phyloP scores from a whole-genome alignment of 1,284 basidiomycete genomes.

The Fomitopsis palustris region DNA sequence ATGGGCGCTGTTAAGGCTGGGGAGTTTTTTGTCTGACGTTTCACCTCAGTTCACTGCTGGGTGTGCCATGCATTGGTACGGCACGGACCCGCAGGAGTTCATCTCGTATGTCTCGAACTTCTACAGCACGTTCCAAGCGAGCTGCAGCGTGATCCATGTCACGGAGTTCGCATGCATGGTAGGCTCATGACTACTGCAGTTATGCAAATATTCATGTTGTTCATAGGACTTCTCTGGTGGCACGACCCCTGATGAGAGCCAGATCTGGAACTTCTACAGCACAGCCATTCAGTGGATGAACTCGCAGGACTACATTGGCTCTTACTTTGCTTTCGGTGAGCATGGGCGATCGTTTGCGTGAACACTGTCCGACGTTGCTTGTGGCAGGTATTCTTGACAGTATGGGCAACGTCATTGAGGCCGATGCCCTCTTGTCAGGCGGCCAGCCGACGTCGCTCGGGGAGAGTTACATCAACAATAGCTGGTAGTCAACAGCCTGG shows the following conservation, averaged over 20 bases:
- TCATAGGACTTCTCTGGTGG: slow-evolving; percentile 61
- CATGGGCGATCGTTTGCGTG: no score
- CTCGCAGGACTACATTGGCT: slow-evolving; percentile 45
- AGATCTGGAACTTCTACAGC: slow-evolving; percentile 58
- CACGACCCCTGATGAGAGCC: slow-evolving; percentile 42
- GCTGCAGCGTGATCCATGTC: slow-evolving; percentile 46
- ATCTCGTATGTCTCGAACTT: slow-evolving; percentile 48
- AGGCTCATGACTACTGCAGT: no score
- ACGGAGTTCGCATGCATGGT: slow-evolving; percentile 74
- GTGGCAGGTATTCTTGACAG: slow-evolving; percentile 61
- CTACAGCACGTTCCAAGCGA: slow-evolving; percentile 44
- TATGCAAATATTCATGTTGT: neutral
- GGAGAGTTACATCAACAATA: slow-evolving; percentile 31
- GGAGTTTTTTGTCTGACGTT: neutral
- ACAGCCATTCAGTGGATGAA: slow-evolving; percentile 56
- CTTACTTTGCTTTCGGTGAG: slow-evolving; percentile 72
- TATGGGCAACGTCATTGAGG: slow-evolving; percentile 64
- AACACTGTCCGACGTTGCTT: neutral
- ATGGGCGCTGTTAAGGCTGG: slow-evolving; percentile 23
- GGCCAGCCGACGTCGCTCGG: slow-evolving; percentile 51
- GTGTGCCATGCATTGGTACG: slow-evolving; percentile 63
- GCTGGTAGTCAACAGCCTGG: slow-evolving; percentile 21
- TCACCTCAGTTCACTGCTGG: slow-evolving; percentile 20
- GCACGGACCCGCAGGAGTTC: slow-evolving; percentile 44
- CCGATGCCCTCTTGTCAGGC: slow-evolving; percentile 51